Evolutionary conservation across 352 stramenopile genomes (phyloP), one percentile per base, ranked within the genome.

Genomic region (Vaucheria bursata): DNA sequence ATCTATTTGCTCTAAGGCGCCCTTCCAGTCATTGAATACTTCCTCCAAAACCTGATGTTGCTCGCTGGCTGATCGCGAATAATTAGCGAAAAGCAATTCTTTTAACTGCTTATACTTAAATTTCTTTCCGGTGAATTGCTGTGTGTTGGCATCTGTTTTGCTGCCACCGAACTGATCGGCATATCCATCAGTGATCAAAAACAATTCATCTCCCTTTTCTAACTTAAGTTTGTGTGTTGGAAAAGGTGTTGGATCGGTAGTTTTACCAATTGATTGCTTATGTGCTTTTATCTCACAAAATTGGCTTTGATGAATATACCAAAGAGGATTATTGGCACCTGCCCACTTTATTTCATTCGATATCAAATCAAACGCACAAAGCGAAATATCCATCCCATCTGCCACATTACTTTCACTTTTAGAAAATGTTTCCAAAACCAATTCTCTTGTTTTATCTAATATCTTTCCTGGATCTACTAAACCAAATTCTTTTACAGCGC

Each of bases 1-100:
- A 25, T 59, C 45, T 25, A 59, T 25, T 59, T 59, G 45, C 45
- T 59, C 45, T 59, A 59, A 59, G 25, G 45, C 12, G 12, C 45
- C 45, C 25, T 59, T 59, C 45, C 45, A 59, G 18, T 59, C 25
- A 18, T 59, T 25, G 45, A 59, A 59, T 59, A 59, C 25, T 59
- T 59, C 25, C 18, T 59, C 45, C 18, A 59, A 25, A 18, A 59
- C 18, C 25, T 59, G 45, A 18, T 18, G 25, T 59, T 59, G 45
- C 25, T 59, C 25, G 25, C 12, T 25, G 18, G 45, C 45, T 59
- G 45, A 18, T 59, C 25, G 12, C 25, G 18, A 18, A 18, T 18
- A 59, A 59, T 59, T 59, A 59, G 45, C 45, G 18, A 59, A 59
- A 59, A 59, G 45, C 45, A 59, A 18, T 59, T 59, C 45, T 18